Conservation (phyloP, 441 rosid species). For the Rhodomyrtus psidioides region DNA sequence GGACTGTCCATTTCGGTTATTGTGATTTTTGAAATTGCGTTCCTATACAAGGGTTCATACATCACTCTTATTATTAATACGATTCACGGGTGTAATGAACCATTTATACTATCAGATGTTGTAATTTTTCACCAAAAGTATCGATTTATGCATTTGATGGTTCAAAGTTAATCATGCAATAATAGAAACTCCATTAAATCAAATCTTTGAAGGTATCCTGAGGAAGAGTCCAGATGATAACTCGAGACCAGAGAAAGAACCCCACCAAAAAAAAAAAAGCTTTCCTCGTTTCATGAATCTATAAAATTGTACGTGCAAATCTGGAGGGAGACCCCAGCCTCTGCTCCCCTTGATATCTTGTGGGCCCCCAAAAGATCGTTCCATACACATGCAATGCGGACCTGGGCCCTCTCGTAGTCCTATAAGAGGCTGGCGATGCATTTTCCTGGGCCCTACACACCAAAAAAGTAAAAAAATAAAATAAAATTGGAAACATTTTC, state of each 20-base stretch:
- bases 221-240: not conserved
- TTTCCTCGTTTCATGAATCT: too few relatives aligned
- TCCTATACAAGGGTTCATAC: too few relatives aligned
- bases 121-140: not conserved
- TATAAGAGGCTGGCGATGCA: not conserved
- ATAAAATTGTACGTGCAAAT: not conserved
- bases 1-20: too few relatives aligned
- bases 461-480: not conserved
- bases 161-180: not conserved
- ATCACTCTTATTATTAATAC: not conserved
- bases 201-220: not conserved
- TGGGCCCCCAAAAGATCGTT: not conserved
- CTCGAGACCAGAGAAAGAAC: not conserved
- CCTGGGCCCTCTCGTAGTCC: not conserved
- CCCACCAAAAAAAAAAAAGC: too few relatives aligned
- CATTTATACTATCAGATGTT: not conserved
- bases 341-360: not conserved
- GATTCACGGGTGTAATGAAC: not conserved
- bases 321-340: not conserved
- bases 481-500: not conserved
- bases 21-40: too few relatives aligned
- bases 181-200: not conserved
- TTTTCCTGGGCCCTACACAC: not conserved
- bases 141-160: not conserved
- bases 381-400: not conserved